Base-by-base conservation (phyloP, 257 asterid species). In the Pogostemon cablin region DNA sequence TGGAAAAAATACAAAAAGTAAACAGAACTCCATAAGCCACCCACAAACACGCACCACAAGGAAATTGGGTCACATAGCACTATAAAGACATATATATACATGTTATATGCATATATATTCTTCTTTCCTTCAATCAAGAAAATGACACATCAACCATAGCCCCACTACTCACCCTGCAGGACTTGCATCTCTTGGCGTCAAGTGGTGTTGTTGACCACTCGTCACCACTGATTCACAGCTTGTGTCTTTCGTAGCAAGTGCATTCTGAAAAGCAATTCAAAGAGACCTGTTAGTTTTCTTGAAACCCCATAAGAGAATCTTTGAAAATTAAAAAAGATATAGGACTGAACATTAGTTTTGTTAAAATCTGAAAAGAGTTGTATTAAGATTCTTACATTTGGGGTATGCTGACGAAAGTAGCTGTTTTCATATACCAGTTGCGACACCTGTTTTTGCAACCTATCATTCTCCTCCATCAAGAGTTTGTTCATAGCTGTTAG, bases 191-290 rank as follows among this genome's bases (percentile, higher is more conserved):
- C 97, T 85, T 71, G 97, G 97, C 56, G 90, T 81, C 86, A 81
- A 74, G 76, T 85, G 93, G 84, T 84, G 91, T 72, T 84, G 96
- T 78, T 86, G 97, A 84, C 97, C 88, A 77, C 95, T 86, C 54
- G 95, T 91, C 95, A 91, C 96, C 82, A 88, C 95, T 40, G 97
- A 91, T 62, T 91, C 96, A 81, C 96, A 87, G 82, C 97, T 91
- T 11, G 96, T 87, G 77, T 88, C 97, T 83, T 91, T 91, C 34
- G 95, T 85, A 40, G 95, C 86, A 80, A 88, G 83, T 62, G 82
- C 74, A 57, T 78, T 87, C 97, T 88, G 80, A 75, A 71, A 53
- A 67, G 64, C 53, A 25, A 65, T 11, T 67, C 35, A 42, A 60
- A 34, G 6, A 34, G 48, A 9, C 68, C 42, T 42, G 41, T 80